Evolutionary conservation across 768 basidiomycete genomes (phyloP), one percentile per base, ranked within the genome.

Genomic region (Tubosaeta sp.): DNA sequence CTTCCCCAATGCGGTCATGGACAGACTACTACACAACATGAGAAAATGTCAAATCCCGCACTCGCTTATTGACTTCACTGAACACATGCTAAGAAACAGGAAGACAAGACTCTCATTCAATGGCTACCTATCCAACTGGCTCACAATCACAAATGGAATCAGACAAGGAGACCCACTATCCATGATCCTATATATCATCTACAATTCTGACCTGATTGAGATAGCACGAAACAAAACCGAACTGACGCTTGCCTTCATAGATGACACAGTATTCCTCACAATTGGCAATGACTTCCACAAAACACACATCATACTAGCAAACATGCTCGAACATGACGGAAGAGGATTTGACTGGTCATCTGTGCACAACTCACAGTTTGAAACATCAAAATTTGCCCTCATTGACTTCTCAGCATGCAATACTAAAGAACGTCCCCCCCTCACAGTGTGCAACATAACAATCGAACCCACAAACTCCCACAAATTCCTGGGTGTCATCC

Each of bases 101-200:
- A 18, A 14, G 0, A 62, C 63, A 0, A 18, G 7, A 14, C 50
- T 70, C 0, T n/a, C 12, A 0, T 70, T 70, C 19, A 51, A 68
- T 11, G 55, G 61, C 5, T 64, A 41, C 43, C 10, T 16, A 0
- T 68, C 63, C 0, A 48, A 59, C 1, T 59, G 57, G 48, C 44
- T 52, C 0, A 47, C 52, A 0, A 48, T 58, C 3, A 53, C 14
- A 0, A 64, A 63, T 16, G 64, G 71, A 0, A 65, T 71, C 0
- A 64, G 66, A 2, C 69, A 73, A 50, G 72, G 73, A 0, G 63
- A 68, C 52, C 70, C 68, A 0, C 46, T 64, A 2, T 68, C 68
- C 0, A 63, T 64, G 39, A 52, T 70, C 1, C 45, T 66, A 0
- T 71, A 69, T 46, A 55, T 64, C 10, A 62, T 71, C n/a, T 71